Percentiles rank a stretch among this genome's conserved stretches.
Conservation (phyloP, 2,329 filamentous ascomycete genomes). For the Trichophyton verrucosum region DNA sequence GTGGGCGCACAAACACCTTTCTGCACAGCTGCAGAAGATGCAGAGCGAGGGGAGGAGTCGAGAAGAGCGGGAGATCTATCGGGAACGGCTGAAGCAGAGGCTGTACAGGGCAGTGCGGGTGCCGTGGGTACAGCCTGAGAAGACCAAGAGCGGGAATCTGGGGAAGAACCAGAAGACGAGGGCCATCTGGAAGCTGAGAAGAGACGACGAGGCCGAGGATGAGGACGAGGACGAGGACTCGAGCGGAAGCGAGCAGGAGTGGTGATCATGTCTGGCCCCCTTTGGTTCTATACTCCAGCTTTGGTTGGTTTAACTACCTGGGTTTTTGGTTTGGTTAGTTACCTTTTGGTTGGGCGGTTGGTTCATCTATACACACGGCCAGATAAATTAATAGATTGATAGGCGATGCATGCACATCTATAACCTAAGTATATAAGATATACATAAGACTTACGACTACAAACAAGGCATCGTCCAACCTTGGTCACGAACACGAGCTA, state of each 20-base stretch:
- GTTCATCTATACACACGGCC: too few species aligned
- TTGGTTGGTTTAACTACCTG: too few species aligned
- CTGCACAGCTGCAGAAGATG: slow-evolving; percentile 16
- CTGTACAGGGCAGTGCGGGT: slow-evolving; percentile 27
- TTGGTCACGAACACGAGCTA: too few species aligned
- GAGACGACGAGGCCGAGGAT: slow-evolving; percentile 19
- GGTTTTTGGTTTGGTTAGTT: too few species aligned
- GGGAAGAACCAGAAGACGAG: slow-evolving; percentile 21
- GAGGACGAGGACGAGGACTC: slow-evolving; percentile 18
- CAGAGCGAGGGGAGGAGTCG: slow-evolving; percentile 3
- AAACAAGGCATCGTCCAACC: background rate
- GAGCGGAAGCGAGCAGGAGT: slow-evolving; percentile 23
- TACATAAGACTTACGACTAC: too few species aligned
- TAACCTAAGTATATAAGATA: too few species aligned
- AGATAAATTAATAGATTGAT: too few species aligned
- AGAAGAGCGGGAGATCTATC: slow-evolving; percentile 2
- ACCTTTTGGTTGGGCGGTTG: too few species aligned
- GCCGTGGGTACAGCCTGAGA: slow-evolving; percentile 28
- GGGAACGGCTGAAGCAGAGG: slow-evolving; percentile 22
- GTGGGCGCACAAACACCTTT: slow-evolving; percentile 25
- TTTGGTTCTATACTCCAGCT: background rate
- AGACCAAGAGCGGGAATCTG: slow-evolving; percentile 24
- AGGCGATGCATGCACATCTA: too few species aligned
- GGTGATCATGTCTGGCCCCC: background rate
- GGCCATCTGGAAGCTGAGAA: slow-evolving; percentile 30